A percentile compares a stretch with the other conserved stretches of the same genome.
phyloP scores from a whole-genome alignment of 441 rosid genomes.

The Erodium moschatum region DNA sequence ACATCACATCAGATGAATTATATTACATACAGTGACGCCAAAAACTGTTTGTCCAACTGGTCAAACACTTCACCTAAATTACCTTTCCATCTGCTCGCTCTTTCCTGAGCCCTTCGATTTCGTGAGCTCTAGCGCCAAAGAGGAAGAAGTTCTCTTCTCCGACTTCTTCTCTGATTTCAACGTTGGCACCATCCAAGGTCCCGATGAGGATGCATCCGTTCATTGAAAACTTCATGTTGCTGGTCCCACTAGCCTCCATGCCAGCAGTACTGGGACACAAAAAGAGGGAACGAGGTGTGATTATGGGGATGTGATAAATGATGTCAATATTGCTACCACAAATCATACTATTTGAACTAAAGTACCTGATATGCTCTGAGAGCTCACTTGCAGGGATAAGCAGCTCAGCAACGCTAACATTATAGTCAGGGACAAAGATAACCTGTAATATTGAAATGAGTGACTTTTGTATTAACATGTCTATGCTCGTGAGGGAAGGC shows the following conservation, averaged over 20 bases:
- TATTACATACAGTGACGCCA: too few relatives aligned
- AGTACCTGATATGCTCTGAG: slow-evolving; percentile 92
- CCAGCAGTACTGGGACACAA: slow-evolving; percentile 65
- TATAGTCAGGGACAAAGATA: slow-evolving; percentile 84
- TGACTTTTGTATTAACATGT: not conserved
- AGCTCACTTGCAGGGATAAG: slow-evolving; percentile 97
- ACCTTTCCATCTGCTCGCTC: slow-evolving; percentile 89
- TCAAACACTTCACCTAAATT: not conserved
- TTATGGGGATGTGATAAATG: too few relatives aligned
- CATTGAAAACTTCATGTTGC: slow-evolving; percentile 99
- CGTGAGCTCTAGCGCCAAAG: slow-evolving; percentile 86
- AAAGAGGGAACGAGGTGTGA: not conserved
- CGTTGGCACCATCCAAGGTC: slow-evolving; percentile 97
- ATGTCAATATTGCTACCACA: not conserved
- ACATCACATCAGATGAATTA: slow-evolving; percentile 8
- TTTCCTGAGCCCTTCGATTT: slow-evolving; percentile 68
- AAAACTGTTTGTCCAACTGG: too few relatives aligned
- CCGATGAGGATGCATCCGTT: slow-evolving; percentile 87
- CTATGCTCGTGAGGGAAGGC: not conserved
- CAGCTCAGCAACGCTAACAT: slow-evolving; percentile 90
- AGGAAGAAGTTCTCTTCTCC: slow-evolving; percentile 93
- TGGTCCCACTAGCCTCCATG: slow-evolving; percentile 99
- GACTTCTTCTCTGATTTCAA: slow-evolving; percentile 84
- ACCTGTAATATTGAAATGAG: slow-evolving; percentile 36
- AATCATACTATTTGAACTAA: too few relatives aligned